Percentiles rank a stretch among this genome's conserved stretches.
Evolutionary conservation across 2,329 filamentous ascomycete species (phyloP).

Genomic region (Calonectria pseudoturangicola): DNA sequence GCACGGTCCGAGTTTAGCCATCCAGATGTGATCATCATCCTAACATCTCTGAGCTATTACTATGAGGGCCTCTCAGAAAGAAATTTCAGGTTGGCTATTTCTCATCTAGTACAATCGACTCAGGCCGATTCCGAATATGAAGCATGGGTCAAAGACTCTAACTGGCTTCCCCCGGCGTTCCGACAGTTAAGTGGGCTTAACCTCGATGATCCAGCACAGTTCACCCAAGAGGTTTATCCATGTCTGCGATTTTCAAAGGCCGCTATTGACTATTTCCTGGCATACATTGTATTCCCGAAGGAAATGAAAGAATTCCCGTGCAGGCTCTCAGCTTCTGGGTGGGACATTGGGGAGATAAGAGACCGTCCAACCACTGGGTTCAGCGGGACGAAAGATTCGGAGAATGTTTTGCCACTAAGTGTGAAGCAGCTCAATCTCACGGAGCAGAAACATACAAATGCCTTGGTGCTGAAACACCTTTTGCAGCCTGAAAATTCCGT

Average conservation of each 20-base stretch:
- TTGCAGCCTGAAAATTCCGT: constrained; percentile 70
- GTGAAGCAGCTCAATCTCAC: constrained; percentile 74
- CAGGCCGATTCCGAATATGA: constrained; percentile 71
- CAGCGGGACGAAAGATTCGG: constrained; percentile 80
- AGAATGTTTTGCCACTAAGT: constrained; percentile 72
- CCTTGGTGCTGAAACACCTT: constrained; percentile 76
- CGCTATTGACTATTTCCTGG: constrained; percentile 78
- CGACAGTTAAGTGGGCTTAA: constrained; percentile 72
- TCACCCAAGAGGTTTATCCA: constrained; percentile 69
- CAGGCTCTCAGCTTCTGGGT: constrained; percentile 79
- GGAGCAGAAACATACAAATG: constrained; percentile 78
- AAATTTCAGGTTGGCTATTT: constrained; percentile 69
- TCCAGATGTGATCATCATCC: constrained; percentile 73
- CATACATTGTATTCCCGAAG: constrained; percentile 74
- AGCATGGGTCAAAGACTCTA: constrained; percentile 64
- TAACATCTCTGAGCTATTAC: constrained; percentile 75
- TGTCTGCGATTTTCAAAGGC: constrained; percentile 70
- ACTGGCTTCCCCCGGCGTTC: constrained; percentile 60
- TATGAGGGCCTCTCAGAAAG: constrained; percentile 71
- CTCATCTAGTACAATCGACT: constrained; percentile 69
- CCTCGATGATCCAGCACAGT: constrained; percentile 71
- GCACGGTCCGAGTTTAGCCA: constrained; percentile 77
- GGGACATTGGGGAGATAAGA: constrained; percentile 74
- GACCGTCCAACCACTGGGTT: constrained; percentile 77
- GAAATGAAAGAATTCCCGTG: constrained; percentile 77